Evolutionary conservation across 2,329 filamentous ascomycete species (phyloP).

Genomic region (Fusarium albidum): DNA sequence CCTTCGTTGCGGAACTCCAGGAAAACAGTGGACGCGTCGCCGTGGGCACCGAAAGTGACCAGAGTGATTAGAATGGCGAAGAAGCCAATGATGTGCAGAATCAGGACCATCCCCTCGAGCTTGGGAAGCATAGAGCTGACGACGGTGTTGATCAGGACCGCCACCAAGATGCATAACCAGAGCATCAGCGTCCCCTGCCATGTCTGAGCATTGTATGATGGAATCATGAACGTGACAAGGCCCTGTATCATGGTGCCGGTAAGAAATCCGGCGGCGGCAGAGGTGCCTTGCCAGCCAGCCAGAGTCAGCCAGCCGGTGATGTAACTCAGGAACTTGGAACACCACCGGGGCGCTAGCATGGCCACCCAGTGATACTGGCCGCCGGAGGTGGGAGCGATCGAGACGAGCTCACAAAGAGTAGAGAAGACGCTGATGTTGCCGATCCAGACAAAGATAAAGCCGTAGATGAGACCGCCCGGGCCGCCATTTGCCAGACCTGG

Average conservation of each 20-base stretch:
- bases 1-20: conserved; percentile 38
- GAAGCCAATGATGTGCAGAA: conserved; percentile 55
- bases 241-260: conserved; percentile 41
- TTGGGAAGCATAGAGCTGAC: conserved; percentile 42
- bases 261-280: conserved; percentile 34
- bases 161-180: conserved; percentile 52
- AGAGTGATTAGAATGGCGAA: conserved; percentile 51
- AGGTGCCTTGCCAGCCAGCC: conserved; percentile 39
- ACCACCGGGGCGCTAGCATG: conserved; percentile 33
- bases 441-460: conserved; percentile 60
- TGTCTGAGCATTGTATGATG: conserved; percentile 27
- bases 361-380: conserved; percentile 39
- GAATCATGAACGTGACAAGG: conserved; percentile 29
- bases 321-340: conserved; percentile 43
- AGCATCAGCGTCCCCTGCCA: conserved; percentile 43
- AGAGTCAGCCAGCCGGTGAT: conserved; percentile 39
- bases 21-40: conserved; percentile 41
- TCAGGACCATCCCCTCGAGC: conserved; percentile 52
- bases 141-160: conserved; percentile 49
- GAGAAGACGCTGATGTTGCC: conserved; percentile 47
- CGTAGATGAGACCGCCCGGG: conserved; percentile 54
- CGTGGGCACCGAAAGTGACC: conserved; percentile 40
- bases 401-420: conserved; percentile 35
- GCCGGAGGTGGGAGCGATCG: conserved; percentile 34
- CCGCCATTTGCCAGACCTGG: conserved; percentile 38